Conservation (phyloP, 768 basidiomycete genomes). For the Glaciozyma antarctica region DNA sequence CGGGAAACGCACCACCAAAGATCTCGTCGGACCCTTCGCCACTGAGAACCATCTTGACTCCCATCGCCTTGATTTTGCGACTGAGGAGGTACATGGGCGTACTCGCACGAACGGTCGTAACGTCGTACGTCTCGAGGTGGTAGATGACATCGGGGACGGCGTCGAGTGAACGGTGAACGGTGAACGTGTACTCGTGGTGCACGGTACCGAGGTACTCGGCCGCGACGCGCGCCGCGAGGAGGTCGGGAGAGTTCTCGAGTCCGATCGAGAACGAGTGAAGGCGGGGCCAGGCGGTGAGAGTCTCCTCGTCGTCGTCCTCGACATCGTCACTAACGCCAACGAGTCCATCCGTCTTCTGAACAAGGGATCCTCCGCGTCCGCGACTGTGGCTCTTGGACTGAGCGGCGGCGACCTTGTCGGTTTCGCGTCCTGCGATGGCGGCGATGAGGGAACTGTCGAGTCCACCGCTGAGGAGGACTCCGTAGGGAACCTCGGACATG, state of each 20-base stretch:
- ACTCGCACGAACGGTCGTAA: slow-evolving; percentile 93
- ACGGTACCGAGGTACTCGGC: slow-evolving; percentile 87
- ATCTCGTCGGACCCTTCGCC: slow-evolving; percentile 98
- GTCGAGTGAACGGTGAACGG: slow-evolving; percentile 93
- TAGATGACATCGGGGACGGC: slow-evolving; percentile 96
- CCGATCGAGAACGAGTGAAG: slow-evolving; percentile 97
- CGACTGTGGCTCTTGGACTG: slow-evolving; percentile 45
- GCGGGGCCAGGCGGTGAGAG: slow-evolving; percentile 82
- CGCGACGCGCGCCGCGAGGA: slow-evolving; percentile 84
- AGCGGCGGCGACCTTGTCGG: slow-evolving; percentile 74
- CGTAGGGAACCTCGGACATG: slow-evolving; percentile 98
- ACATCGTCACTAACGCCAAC: slow-evolving; percentile 22
- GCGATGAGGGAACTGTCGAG: slow-evolving; percentile 94
- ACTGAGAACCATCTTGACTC: slow-evolving; percentile 98
- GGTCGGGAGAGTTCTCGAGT: slow-evolving; percentile 85
- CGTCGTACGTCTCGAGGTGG: slow-evolving; percentile 97
- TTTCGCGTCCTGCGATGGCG: slow-evolving; percentile 85
- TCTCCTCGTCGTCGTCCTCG: slow-evolving; percentile 39
- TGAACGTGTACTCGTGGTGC: slow-evolving; percentile 96
- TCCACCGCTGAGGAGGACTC: slow-evolving; percentile 89
- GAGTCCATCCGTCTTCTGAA: slow-evolving; percentile 40
- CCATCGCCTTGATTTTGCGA: slow-evolving; percentile 98
- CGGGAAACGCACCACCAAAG: slow-evolving; percentile 61
- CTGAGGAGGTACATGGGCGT: slow-evolving; percentile 98
- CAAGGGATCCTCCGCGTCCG: slow-evolving; percentile 2